Evolutionary conservation across 148 eudicot genomes (phyloP).

Genomic region (Silene conica): DNA sequence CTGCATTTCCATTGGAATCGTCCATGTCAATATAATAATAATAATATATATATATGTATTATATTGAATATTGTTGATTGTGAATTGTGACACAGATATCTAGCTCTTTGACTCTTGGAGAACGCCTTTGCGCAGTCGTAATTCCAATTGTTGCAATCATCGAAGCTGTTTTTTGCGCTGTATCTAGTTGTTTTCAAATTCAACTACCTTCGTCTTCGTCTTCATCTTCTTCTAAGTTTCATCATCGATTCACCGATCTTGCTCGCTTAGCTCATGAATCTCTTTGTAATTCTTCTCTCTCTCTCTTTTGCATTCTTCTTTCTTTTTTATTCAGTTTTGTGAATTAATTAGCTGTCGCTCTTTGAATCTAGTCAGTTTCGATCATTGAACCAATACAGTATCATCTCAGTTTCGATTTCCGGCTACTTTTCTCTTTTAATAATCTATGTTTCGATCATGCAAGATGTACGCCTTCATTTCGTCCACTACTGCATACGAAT

Average conservation of each 20-base stretch:
- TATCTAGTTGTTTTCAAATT: constrained; percentile 35
- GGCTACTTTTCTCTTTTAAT: too few relatives aligned
- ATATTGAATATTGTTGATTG: neutral
- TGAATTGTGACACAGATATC: constrained; percentile 27
- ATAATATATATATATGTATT: too few relatives aligned
- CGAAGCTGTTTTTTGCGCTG: constrained; percentile 37
- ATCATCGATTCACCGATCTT: constrained; percentile 22
- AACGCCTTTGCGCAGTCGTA: constrained; percentile 40
- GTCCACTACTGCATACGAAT: too few relatives aligned
- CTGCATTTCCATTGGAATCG: neutral
- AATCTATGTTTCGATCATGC: too few relatives aligned
- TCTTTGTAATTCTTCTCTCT: constrained; percentile 31
- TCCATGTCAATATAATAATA: neutral
- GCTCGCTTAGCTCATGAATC: constrained; percentile 46
- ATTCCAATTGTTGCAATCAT: constrained; percentile 42
- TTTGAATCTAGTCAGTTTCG: too few relatives aligned
- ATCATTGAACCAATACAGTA: too few relatives aligned
- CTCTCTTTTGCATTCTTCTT: neutral
- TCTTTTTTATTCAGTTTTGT: too few relatives aligned
- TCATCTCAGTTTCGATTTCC: too few relatives aligned
- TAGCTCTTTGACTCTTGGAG: constrained; percentile 39
- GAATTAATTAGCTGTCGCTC: too few relatives aligned
- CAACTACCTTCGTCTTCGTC: neutral
- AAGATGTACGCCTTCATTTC: too few relatives aligned
- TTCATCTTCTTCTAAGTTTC: neutral